Base-by-base conservation (phyloP, 2,329 filamentous ascomycete genomes). In the Aspergillus alliaceus region DNA sequence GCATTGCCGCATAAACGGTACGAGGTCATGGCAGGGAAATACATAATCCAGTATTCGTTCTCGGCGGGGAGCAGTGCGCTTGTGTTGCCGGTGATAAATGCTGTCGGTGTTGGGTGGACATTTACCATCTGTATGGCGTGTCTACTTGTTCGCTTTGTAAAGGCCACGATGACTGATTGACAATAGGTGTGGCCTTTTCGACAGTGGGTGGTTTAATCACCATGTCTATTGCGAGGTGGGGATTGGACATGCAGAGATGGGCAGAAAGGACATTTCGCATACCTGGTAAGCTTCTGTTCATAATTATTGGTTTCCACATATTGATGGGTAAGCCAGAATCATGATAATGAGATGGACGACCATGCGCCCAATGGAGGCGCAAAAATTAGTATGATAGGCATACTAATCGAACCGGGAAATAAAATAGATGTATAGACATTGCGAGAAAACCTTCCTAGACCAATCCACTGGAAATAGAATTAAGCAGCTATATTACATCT, bases 91-190 rank as follows among this genome's bases (percentile, higher is more conserved):
- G 27, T 42, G 14, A 47, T 40, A 2, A n/a, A 53, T 29, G 29
- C 22, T 18, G 46, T 53, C 20, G 51, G 51, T 7, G 29, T 53
- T 6, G 46, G 44, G 54, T 14, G 65, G 34, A 18, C 34, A 9
- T 37, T n/a, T 18, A 37, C 34, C 8, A 37, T 37, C 31, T 34
- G 31, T 34, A 34, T 37, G 34, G 4, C 8, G 34, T 4, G 3
- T 18, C 3, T 18, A 18, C n/a, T 34, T 34, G 34, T 18, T n/a
- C 6, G 14, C 18, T 18, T 18, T 18, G 12, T 37, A 4, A 15
- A 18, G 15, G 15, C 12, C 3, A 4, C 12, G 11, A 12, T 34
- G 6, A 6, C 31, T 34, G 11, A 34, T 34, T 6, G 11, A 34
- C 3, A 8, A 34, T 12, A 37, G 34, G n/a, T 8, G 34, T 37